These are phyloP conservation scores for Talaromyces trachyspermus DNA, from an alignment of 495 filamentous ascomycete species.

Conservation along the genomic window DNA sequence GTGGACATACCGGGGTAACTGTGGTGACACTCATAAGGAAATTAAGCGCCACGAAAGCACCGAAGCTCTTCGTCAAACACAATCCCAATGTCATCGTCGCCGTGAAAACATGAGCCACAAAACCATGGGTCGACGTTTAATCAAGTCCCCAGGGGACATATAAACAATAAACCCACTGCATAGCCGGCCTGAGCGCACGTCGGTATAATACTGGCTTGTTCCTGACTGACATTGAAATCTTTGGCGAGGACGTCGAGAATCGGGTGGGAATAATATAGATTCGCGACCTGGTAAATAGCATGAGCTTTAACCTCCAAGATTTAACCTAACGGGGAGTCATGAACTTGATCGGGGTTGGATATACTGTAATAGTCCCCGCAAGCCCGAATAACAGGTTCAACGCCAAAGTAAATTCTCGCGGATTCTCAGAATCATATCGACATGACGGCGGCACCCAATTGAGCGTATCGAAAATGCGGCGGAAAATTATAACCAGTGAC, in stretches of 20 bases:
- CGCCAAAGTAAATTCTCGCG: conserved; percentile 49
- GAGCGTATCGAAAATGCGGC: conserved; percentile 17
- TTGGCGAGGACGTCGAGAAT: conserved; percentile 57
- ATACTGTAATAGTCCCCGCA: conserved; percentile 27
- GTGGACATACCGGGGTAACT: conserved; percentile 54
- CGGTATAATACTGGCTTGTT: conserved; percentile 54
- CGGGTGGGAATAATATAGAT: conserved; percentile 67
- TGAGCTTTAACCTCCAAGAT: background rate
- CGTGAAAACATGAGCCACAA: conserved; percentile 58
- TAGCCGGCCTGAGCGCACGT: conserved; percentile 80
- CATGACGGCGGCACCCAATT: conserved; percentile 48
- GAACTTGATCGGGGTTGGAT: background rate
- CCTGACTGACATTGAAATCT: conserved; percentile 53
- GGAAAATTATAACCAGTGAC: background rate
- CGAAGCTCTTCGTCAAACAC: conserved; percentile 59
- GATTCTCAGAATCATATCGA: conserved; percentile 48
- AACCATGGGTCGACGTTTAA: conserved; percentile 63
- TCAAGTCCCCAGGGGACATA: conserved; percentile 77
- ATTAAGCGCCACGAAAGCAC: conserved; percentile 57
- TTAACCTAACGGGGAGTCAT: too few species aligned
- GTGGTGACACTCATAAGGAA: conserved; percentile 68
- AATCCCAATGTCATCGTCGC: conserved; percentile 60
- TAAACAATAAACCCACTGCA: conserved; percentile 61
- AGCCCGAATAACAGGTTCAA: conserved; percentile 56
- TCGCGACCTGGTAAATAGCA: conserved; percentile 52